Conservation (phyloP, 2,329 filamentous ascomycete genomes). For the Aspergillus niger region DNA sequence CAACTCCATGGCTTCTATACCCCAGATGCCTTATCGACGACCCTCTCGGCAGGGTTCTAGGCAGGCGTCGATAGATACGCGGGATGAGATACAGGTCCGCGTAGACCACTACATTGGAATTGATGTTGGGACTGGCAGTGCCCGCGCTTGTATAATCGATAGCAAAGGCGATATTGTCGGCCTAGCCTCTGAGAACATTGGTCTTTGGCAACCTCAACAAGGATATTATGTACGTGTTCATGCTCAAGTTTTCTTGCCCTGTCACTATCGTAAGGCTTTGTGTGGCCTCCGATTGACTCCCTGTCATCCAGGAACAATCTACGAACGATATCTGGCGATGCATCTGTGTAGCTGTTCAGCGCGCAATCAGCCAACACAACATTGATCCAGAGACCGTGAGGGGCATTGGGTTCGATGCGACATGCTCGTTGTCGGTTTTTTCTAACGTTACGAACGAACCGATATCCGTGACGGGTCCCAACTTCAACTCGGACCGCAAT, state of each 20-base stretch:
- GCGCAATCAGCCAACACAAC: constrained; percentile 77
- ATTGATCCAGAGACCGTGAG: constrained; percentile 75
- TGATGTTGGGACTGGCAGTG: constrained; percentile 94
- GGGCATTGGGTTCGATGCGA: constrained; percentile 96
- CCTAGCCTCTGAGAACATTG: constrained; percentile 72
- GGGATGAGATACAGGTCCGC: constrained; percentile 60
- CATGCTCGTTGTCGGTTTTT: constrained; percentile 95
- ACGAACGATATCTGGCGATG: constrained; percentile 95
- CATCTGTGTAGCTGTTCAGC: constrained; percentile 85
- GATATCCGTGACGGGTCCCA: constrained; percentile 82
- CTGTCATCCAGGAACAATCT: constrained; percentile 78
- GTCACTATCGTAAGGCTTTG: background rate
- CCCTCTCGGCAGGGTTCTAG: constrained; percentile 37
- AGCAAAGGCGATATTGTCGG: constrained; percentile 80
- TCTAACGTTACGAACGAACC: constrained; percentile 86
- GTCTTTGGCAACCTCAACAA: constrained; percentile 75
- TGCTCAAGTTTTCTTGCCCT: background rate
- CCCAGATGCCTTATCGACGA: constrained; percentile 32
- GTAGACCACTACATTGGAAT: constrained; percentile 75
- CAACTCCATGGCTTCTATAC: constrained; percentile 31
- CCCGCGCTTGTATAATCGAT: constrained; percentile 94
- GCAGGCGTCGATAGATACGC: constrained; percentile 48
- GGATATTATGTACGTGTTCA: constrained; percentile 66
- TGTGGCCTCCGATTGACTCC: constrained; percentile 25
- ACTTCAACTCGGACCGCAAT: constrained; percentile 88